Evolutionary conservation across 768 basidiomycete genomes (phyloP), one percentile per base, ranked within the genome.

Genomic region (Phaeotremella fagi): DNA sequence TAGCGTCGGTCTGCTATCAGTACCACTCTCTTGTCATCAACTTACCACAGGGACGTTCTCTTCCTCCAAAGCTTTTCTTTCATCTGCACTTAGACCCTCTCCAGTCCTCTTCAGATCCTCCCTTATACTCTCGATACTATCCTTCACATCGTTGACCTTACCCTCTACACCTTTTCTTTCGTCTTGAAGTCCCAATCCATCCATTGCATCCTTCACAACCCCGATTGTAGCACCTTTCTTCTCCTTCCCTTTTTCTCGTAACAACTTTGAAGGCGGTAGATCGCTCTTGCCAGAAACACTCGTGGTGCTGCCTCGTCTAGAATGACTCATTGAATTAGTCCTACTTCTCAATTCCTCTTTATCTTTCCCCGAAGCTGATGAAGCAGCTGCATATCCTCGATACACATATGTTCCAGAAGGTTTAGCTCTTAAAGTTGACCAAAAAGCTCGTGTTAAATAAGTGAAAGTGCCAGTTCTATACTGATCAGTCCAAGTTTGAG

Each of bases 381-480:
- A 29, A 1, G 76, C 77, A 11, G 75, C 64, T 15, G 62, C 63
- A 44, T 72, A 77, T 3, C 77, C 77, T 29, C 77, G 63, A 50
- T 78, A 77, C 2, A 75, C 69, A 37, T 72, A 66, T 11, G 71
- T 74, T 9, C 73, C 72, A 4, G 72, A 66, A 4, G 73, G 68
- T 41, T 67, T 70, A 12, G 68, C 54, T 18, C 72, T 56, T 12
- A 74, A 47, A 20, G 70, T 63, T 1, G 75, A 64, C 59, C 71
- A 71, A 48, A 75, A 73, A 6, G 66, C 56, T 14, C 69, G 64
- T 16, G 72, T 66, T 11, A 75, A 52, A 43, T 72, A 73, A 1
- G 68, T 67, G 18, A 66, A 48, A 16, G 68, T 50, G 12, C 71
- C 70, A 16, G 63, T 52, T 23, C 72, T 73, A 37, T 6, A 25